Evolutionary conservation across 768 basidiomycete species (phyloP).

Genomic region (Kondoa malvinella): DNA sequence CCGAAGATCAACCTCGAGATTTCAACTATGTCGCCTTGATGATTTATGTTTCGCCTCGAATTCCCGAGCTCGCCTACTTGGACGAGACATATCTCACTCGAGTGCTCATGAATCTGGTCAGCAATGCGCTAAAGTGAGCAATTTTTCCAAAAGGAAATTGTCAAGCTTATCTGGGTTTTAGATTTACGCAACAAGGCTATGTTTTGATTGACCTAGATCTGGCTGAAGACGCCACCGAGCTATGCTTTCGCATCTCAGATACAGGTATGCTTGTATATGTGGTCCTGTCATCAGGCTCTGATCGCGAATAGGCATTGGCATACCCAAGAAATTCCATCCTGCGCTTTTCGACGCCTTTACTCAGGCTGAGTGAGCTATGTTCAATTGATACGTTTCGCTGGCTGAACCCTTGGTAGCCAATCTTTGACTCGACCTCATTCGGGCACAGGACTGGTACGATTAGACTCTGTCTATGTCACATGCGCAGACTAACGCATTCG

Average conservation of each 20-base stretch:
- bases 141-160: too few species aligned
- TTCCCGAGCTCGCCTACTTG: neutral
- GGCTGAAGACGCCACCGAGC: neutral
- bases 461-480: too few species aligned
- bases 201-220: neutral
- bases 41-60: neutral
- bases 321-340: neutral
- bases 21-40: neutral
- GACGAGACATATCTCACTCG: constrained; percentile 7
- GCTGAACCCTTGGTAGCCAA: neutral
- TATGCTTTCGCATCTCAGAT: neutral
- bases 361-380: constrained; percentile 3
- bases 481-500: too few species aligned
- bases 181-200: constrained; percentile 1
- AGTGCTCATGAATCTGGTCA: neutral
- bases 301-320: neutral
- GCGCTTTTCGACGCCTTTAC: neutral
- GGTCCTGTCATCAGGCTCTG: neutral
- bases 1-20: neutral
- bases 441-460: constrained; percentile 3
- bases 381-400: neutral
- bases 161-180: neutral
- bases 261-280: neutral
- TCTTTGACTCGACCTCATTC: neutral
- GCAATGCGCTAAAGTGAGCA: neutral